These are phyloP conservation scores for sunflower (Helianthus annuus) DNA, from an alignment of 129 eudicot genomes.

Conservation along the genomic window DNA sequence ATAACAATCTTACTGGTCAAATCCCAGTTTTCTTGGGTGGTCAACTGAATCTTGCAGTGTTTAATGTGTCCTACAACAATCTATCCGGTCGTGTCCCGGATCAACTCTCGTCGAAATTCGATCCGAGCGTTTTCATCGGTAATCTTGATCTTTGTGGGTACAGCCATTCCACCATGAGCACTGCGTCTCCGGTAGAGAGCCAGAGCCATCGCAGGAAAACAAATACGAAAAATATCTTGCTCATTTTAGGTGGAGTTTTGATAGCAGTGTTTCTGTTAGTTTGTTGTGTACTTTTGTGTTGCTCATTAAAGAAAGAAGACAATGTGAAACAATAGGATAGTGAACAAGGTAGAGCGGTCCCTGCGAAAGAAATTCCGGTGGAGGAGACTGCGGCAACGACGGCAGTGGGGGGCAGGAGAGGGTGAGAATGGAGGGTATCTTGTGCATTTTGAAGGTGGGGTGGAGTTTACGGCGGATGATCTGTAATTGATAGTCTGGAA, in stretches of 20 bases:
- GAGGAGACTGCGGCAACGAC: conserved; percentile 13
- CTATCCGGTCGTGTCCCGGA: conserved; percentile 74
- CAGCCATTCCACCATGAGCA: conserved; percentile 53
- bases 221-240: conserved; percentile 54
- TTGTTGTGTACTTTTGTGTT: conserved; percentile 61
- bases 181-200: conserved; percentile 29
- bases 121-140: conserved; percentile 64
- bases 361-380: conserved; percentile 46
- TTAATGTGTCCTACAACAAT: conserved; percentile 80
- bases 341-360: conserved; percentile 38
- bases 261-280: conserved; percentile 49
- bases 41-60: conserved; percentile 53
- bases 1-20: conserved; percentile 58
- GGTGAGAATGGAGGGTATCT: conserved; percentile 86
- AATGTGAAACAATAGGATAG: conserved; percentile 36
- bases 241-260: conserved; percentile 65
- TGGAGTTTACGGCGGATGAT: conserved; percentile 82
- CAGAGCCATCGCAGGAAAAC: conserved; percentile 35
- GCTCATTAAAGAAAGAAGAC: conserved; percentile 48
- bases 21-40: conserved; percentile 63
- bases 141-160: conserved; percentile 78
- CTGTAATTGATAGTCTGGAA: too few relatives aligned
- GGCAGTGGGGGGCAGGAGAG: conserved; percentile 45
- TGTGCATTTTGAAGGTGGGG: conserved; percentile 84
- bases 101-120: conserved; percentile 54